Evolutionary conservation across 2,329 filamentous ascomycete species (phyloP), one percentile per base, ranked within the genome.

Genomic region (Parasarocladium wereldwijsianum): DNA sequence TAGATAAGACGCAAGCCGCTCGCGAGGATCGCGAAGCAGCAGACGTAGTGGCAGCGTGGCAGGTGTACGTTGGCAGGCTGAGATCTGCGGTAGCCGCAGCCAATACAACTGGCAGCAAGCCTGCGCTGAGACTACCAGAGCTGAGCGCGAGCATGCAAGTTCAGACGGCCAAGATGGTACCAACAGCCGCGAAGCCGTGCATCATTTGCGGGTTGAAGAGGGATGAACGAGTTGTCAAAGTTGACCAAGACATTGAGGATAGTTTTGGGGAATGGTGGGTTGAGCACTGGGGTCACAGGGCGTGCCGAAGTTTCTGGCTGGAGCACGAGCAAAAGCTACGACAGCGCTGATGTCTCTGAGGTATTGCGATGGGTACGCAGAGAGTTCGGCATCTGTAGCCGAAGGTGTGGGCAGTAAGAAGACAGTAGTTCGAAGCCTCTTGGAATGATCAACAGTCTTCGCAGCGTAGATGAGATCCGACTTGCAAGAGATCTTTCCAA

Each of bases 241-340:
- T 90, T 19, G 85, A 93, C 44, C 59, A 75, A 31, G 65, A 76
- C 16, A 72, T 92, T 7, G 76, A 87, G 43, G 87, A 96, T 51
- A 85, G 80, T 49, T 94, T 94, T 60, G 85, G 84, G 9, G 87
- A 96, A 57, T 96, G 85, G 83, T 96, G 87, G 87, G 63, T 79
- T 24, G 85, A 94, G 26, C 77, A 87, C 50, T 86, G 84, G 78
- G 83, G 78, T 0, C 80, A 86, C 52, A 60, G 70, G 37, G 69
- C 71, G 13, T 96, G 87, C 54, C 71, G 71, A 48, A 77, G 79
- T 37, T 93, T 93, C 46, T 96, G 87, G 87, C 58, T 77, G 35
- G 64, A 77, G 42, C 77, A 92, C 50, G 80, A 81, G 50, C 62
- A 62, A 31, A 62, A 64, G 34, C 57, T 93, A 39, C 69, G 72